These are phyloP conservation scores for Peniophora sp. DNA, from an alignment of 1,284 basidiomycete genomes.

Conservation along the genomic window DNA sequence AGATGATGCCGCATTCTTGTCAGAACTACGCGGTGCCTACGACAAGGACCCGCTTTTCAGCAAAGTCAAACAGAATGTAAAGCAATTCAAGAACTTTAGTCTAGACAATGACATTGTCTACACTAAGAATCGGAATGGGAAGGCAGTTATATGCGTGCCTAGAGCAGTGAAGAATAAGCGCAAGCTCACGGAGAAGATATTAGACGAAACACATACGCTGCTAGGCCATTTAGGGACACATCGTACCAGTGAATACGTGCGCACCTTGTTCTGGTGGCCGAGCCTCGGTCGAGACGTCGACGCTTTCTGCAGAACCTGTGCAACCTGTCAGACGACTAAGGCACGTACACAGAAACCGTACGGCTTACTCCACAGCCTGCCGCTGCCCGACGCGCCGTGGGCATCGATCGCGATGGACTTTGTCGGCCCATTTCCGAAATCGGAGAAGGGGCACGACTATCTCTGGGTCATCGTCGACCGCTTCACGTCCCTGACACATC, in stretches of 20 bases:
- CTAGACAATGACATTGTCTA: no score
- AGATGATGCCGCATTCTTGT: no score
- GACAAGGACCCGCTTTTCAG: no score
- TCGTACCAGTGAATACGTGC: not conserved
- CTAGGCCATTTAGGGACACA: not conserved
- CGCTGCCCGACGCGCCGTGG: not conserved
- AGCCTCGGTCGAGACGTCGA: not conserved
- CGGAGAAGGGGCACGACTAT: conserved; percentile 12
- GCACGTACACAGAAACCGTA: not conserved
- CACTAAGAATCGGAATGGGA: no score
- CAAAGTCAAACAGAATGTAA: no score
- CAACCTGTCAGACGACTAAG: not conserved
- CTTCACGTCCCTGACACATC: conserved; percentile 24
- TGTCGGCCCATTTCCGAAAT: not conserved
- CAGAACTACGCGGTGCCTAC: no score
- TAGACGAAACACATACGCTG: not conserved
- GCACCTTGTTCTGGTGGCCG: not conserved
- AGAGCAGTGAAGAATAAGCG: no score
- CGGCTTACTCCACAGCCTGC: conserved; percentile 1
- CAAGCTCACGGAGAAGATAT: not conserved
- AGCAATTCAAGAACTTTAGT: no score
- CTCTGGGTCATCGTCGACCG: conserved; percentile 25
- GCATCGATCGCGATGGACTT: conserved; percentile 3
- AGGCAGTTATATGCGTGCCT: no score
- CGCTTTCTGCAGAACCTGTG: not conserved